Evolutionary conservation across 2,329 filamentous ascomycete genomes (phyloP).

Genomic region (Fulvia fulva): DNA sequence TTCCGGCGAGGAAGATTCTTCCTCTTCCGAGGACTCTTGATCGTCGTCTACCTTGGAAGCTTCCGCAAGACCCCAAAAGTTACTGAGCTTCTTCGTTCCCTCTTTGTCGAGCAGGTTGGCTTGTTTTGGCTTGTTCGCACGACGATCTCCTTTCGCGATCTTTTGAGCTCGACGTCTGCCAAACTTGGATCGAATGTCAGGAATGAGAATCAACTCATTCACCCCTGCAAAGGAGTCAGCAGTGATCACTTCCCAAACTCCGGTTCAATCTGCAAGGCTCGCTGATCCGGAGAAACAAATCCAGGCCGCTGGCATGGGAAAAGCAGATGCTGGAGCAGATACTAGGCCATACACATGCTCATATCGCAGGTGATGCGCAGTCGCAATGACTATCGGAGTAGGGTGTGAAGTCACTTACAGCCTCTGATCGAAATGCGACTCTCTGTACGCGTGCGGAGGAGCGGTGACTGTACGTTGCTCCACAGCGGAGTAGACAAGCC

Average conservation of each 20-base stretch:
- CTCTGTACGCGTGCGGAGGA: not conserved
- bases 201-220: not conserved
- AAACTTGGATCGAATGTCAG: not conserved
- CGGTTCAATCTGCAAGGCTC: not conserved
- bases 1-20: not conserved
- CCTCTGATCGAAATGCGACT: not conserved
- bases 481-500: not conserved
- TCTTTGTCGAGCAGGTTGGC: constrained; percentile 18
- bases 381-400: too few relatives aligned
- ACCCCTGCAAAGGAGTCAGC: not conserved
- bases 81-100: constrained; percentile 1
- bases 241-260: not conserved
- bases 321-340: too few relatives aligned
- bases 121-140: not conserved
- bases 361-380: not conserved
- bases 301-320: too few relatives aligned
- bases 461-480: not conserved
- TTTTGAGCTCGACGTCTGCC: not conserved
- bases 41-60: too few relatives aligned
- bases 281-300: not conserved
- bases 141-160: not conserved
- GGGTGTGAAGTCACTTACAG: not conserved
- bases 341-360: not conserved
- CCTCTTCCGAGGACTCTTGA: not conserved
- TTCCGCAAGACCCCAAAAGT: constrained; percentile 1